Evolutionary conservation across 257 asterid species (phyloP), one percentile per base, ranked within the genome.

Genomic region (Nicotiana tabacum): DNA sequence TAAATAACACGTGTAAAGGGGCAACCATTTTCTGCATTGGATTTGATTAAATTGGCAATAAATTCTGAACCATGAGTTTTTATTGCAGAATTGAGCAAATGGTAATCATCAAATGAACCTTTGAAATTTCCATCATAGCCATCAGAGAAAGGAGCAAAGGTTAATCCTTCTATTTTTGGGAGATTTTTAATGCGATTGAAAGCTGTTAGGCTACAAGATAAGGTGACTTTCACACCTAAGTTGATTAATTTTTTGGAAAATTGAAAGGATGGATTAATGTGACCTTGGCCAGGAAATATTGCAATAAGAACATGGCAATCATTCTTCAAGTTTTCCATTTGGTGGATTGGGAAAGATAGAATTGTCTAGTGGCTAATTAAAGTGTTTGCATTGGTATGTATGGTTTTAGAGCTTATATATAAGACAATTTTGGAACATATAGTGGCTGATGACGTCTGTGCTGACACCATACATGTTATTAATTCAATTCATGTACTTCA

Each of bases 241-340:
- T 37, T 39, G 8, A 83, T 18, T 4, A 86, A 66, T 37, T 7
- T 55, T 21, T 83, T 77, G 2, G 88, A 60, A 1, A 85, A 21
- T 29, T 67, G 84, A 43, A 85, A 82, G 24, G 74, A 17, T 8
- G 88, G 85, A 56, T 86, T 86, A 72, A 86, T 80, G 32, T 83
- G 88, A 32, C 88, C 86, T 67, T 86, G 88, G 4, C 53, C 85
- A 4, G 88, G 85, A 46, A 83, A 86, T 64, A 85, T 46, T 43
- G 66, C 85, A 1, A 86, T 16, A 33, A 86, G 85, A 58, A 86
- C 60, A 67, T 86, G 85, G 57, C 57, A 35, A 0, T 35, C 37
- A 32, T 78, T 43, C 4, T 33, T 60, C 2, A 21, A 6, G 13
- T 21, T 72, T 72, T 72, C 60, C 78, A 72, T 72, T 12, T 8